phyloP scores from a whole-genome alignment of 345 rosid species.

The Gossypium sturtianum region DNA sequence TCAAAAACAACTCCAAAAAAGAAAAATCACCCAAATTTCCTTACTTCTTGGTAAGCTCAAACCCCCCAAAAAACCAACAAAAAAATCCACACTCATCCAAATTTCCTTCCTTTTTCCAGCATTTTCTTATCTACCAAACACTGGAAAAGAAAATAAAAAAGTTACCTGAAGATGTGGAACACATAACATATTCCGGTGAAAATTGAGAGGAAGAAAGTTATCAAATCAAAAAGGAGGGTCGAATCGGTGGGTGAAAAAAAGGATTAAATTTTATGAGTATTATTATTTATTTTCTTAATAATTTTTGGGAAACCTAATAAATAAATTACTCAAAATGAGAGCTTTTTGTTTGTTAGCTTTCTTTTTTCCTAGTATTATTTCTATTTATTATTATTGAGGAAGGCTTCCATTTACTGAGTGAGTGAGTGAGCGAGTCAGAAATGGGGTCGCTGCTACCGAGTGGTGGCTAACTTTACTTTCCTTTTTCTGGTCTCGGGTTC shows the following conservation, averaged over 20 bases:
- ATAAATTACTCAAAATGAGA: neutral
- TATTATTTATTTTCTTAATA: neutral
- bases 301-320: neutral
- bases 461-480: neutral
- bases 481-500: neutral
- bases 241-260: neutral
- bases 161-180: constrained; percentile 43
- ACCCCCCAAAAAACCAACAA: neutral
- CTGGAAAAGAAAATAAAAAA: neutral
- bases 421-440: neutral
- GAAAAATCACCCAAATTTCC: neutral
- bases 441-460: neutral
- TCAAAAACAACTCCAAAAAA: neutral
- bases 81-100: neutral
- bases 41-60: constrained; percentile 4
- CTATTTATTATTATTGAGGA: neutral
- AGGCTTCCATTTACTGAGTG: neutral
- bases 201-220: neutral
- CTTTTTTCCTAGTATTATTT: neutral
- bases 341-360: neutral
- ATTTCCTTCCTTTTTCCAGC: neutral
- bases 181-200: constrained; percentile 18
- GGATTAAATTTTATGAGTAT: neutral
- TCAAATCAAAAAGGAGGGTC: neutral
- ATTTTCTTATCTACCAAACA: constrained; percentile 17